phyloP scores from a whole-genome alignment of 352 stramenopile genomes.

The Stephanocyclus meneghinianus region DNA sequence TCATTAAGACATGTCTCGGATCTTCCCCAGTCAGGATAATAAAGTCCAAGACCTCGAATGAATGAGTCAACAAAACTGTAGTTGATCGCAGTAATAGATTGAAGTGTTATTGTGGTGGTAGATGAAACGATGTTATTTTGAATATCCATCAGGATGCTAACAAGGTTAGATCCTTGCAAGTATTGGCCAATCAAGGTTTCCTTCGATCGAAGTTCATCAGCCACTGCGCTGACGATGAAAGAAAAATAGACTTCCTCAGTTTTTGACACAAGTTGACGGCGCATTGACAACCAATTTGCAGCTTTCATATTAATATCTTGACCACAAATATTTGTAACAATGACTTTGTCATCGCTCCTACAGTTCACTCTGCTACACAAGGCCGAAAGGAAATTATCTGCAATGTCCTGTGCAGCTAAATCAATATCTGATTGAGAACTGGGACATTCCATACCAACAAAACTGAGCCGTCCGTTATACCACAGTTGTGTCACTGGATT shows the following conservation, averaged over 20 bases:
- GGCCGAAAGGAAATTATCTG: slow-evolving; percentile 4
- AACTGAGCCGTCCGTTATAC: slow-evolving; percentile 15
- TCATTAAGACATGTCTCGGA: slow-evolving; percentile 43
- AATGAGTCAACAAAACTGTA: slow-evolving; percentile 30
- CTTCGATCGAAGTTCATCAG: background rate
- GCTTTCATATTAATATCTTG: slow-evolving; percentile 6
- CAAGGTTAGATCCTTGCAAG: slow-evolving; percentile 32
- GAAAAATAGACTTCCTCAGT: slow-evolving; percentile 30
- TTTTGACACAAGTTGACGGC: background rate
- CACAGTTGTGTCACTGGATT: background rate
- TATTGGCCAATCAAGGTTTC: slow-evolving; percentile 25
- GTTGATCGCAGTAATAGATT: slow-evolving; percentile 9
- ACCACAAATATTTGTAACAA: slow-evolving; percentile 33
- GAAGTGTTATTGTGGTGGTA: slow-evolving; percentile 11
- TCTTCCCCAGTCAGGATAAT: slow-evolving; percentile 44
- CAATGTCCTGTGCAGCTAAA: slow-evolving; percentile 14
- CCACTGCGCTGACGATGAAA: slow-evolving; percentile 13
- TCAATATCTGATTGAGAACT: slow-evolving; percentile 7
- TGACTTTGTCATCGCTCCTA: slow-evolving; percentile 12
- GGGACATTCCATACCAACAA: slow-evolving; percentile 21
- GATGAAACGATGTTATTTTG: slow-evolving; percentile 21
- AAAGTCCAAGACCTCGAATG: slow-evolving; percentile 37
- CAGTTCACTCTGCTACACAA: slow-evolving; percentile 29
- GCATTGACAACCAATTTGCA: background rate
- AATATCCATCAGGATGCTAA: slow-evolving; percentile 13